Evolutionary conservation across 2,329 filamentous ascomycete species (phyloP).

Genomic region (Fusarium nodosum): DNA sequence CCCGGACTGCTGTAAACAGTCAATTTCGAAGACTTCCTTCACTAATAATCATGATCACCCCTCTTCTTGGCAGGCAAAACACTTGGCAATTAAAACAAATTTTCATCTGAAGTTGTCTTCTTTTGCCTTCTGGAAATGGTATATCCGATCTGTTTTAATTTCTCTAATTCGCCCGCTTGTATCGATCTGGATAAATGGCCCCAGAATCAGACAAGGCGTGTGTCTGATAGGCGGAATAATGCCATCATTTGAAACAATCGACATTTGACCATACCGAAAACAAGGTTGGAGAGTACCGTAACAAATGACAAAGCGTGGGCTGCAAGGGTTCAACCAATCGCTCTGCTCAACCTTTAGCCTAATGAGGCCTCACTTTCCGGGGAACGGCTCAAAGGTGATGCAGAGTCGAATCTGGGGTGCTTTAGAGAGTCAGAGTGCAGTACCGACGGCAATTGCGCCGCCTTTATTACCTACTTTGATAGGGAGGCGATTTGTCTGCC

Average conservation of each 20-base stretch:
- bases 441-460: conserved; percentile 13
- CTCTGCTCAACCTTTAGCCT: conserved; percentile 16
- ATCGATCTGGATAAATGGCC: conserved; percentile 19
- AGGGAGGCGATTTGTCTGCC: not conserved
- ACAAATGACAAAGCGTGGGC: not conserved
- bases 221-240: conserved; percentile 23
- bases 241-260: conserved; percentile 3
- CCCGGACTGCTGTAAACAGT: not conserved
- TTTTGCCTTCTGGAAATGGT: conserved; percentile 1
- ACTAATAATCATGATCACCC: not conserved
- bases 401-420: conserved; percentile 20
- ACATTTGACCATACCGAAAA: not conserved
- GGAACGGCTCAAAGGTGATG: not conserved
- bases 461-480: not conserved
- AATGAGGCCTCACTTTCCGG: conserved; percentile 19
- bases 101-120: conserved; percentile 1
- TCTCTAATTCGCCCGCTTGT: conserved; percentile 29
- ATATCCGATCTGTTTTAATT: conserved; percentile 13
- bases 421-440: not conserved
- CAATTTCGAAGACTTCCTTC: not conserved
- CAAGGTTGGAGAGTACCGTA: conserved; percentile 5
- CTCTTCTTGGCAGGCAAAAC: conserved; percentile 6
- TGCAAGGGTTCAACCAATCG: conserved; percentile 2
- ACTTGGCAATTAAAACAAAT: not conserved
- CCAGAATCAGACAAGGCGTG: rapidly evolving